Evolutionary conservation across 2,329 filamentous ascomycete species (phyloP).

Genomic region (Phaeomoniella chlamydospora): DNA sequence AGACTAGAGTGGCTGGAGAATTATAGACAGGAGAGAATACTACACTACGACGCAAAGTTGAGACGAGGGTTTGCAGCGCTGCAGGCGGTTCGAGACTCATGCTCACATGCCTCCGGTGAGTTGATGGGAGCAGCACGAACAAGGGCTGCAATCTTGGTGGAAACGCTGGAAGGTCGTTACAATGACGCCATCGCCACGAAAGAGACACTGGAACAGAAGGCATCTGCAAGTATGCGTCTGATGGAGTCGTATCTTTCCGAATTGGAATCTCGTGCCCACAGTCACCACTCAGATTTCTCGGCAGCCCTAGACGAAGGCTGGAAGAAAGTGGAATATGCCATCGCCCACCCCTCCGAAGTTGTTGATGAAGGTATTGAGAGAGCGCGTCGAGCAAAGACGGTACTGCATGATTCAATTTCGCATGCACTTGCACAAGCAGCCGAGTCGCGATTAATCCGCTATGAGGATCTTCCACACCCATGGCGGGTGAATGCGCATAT

Average conservation of each 20-base stretch:
- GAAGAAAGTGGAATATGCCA: conserved; percentile 64
- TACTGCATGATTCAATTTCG: conserved; percentile 72
- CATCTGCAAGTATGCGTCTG: conserved; percentile 69
- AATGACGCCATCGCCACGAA: conserved; percentile 72
- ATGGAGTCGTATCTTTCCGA: conserved; percentile 77
- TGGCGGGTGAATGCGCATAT: conserved; percentile 97
- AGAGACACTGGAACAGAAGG: conserved; percentile 83
- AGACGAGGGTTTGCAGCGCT: conserved; percentile 74
- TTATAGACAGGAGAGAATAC: conserved; percentile 68
- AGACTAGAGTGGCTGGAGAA: conserved; percentile 78
- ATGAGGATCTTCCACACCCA: conserved; percentile 78
- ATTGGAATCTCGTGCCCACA: conserved; percentile 68
- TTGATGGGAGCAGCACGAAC: conserved; percentile 76
- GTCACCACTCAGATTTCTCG: conserved; percentile 61
- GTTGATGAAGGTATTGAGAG: conserved; percentile 70
- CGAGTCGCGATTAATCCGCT: conserved; percentile 70
- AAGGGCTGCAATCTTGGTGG: conserved; percentile 76
- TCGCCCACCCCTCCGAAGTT: conserved; percentile 59
- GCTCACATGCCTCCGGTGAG: conserved; percentile 79
- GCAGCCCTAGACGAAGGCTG: conserved; percentile 67
- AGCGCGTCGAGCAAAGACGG: conserved; percentile 68
- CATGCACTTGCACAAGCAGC: conserved; percentile 60
- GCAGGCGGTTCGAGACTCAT: conserved; percentile 73
- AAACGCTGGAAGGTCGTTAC: conserved; percentile 78
- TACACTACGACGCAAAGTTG: conserved; percentile 70